phyloP scores from a whole-genome alignment of 768 basidiomycete species.

The Clathrus columnatus region DNA sequence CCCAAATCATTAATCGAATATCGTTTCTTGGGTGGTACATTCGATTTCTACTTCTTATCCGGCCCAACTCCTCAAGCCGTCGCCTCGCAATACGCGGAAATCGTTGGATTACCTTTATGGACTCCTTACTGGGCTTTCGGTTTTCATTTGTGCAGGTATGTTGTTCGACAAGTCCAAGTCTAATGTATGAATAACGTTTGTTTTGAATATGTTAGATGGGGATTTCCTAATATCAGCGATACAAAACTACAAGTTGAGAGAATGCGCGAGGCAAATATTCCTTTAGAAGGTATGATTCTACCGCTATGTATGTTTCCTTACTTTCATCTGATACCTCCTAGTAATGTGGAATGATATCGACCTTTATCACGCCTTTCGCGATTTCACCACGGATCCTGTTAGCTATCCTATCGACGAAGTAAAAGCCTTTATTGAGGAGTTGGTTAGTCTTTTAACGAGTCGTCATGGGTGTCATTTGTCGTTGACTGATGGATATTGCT shows the following conservation, averaged over 20 bases:
- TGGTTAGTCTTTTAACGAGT: constrained; percentile 35
- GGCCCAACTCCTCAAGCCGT: constrained; percentile 40
- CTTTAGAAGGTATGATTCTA: constrained; percentile 52
- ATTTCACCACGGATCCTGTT: constrained; percentile 62
- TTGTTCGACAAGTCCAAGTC: constrained; percentile 4
- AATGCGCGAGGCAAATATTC: constrained; percentile 63
- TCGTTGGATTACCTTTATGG: constrained; percentile 63
- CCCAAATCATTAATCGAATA: constrained; percentile 61
- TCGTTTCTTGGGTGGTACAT: constrained; percentile 61
- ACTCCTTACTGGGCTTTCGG: constrained; percentile 72
- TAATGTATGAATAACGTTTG: too few relatives aligned
- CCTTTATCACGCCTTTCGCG: constrained; percentile 57
- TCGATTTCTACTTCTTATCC: constrained; percentile 74
- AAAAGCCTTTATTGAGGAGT: constrained; percentile 40
- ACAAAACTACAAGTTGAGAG: constrained; percentile 43
- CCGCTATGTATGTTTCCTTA: neutral
- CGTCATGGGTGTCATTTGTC: too few relatives aligned
- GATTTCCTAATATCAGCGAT: constrained; percentile 44
- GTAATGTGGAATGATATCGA: constrained; percentile 80
- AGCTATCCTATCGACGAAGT: constrained; percentile 50
- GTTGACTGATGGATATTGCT: neutral
- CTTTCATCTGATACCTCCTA: constrained; percentile 16
- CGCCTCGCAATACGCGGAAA: constrained; percentile 58
- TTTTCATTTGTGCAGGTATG: constrained; percentile 46
- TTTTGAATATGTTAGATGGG: constrained; percentile 42